A percentile compares a stretch with the other conserved stretches of the same genome.
Conservation (phyloP, 1,284 basidiomycete species). For the Somion occarium region DNA sequence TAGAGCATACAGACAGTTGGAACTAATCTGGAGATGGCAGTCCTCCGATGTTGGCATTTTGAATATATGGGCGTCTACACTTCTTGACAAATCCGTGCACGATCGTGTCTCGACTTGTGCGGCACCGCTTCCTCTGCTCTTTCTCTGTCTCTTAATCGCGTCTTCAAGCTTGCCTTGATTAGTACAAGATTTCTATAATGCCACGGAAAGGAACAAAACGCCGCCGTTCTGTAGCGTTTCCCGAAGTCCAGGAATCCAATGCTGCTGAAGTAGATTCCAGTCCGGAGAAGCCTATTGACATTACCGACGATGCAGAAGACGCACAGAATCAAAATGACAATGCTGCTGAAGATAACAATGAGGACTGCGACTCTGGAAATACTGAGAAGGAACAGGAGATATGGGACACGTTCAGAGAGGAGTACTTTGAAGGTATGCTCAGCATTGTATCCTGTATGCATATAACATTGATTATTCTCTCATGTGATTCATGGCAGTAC, state of each 20-base stretch:
- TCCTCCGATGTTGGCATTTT: background rate
- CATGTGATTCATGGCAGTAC: slow-evolving; percentile 38
- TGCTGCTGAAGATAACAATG: no score
- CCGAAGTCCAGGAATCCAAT: background rate
- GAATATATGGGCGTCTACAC: no score
- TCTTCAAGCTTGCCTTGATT: no score
- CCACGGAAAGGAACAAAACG: background rate
- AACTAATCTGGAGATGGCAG: background rate
- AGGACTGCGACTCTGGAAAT: no score
- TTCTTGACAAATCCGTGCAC: no score
- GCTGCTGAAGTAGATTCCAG: background rate
- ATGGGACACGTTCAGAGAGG: slow-evolving; percentile 76
- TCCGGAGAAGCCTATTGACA: background rate
- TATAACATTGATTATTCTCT: no score
- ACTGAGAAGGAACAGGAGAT: slow-evolving; percentile 53
- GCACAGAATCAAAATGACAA: background rate
- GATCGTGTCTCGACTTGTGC: no score
- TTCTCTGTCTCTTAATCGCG: no score
- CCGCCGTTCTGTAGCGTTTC: slow-evolving; percentile 2
- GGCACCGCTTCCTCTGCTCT: no score
- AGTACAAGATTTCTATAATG: background rate
- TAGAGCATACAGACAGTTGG: background rate
- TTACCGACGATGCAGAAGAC: background rate
- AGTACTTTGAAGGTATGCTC: slow-evolving; percentile 65
- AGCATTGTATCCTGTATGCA: background rate